Conservation (phyloP, 805 yeast species). For the Candida coleopterorum region DNA sequence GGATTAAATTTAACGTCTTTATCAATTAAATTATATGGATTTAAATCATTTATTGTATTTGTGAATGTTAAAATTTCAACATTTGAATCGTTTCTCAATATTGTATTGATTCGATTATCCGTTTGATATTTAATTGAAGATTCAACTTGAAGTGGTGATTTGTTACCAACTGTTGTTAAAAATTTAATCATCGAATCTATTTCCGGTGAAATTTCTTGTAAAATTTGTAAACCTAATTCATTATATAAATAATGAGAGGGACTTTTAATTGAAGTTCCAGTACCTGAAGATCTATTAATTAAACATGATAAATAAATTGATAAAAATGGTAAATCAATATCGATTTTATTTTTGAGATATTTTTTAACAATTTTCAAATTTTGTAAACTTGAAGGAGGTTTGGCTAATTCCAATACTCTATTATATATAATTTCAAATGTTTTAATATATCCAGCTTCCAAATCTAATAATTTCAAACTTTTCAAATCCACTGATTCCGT, state of each 20-base stretch:
- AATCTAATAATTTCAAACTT: slow-evolving; percentile 18
- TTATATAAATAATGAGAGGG: slow-evolving; percentile 27
- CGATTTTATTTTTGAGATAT: slow-evolving; percentile 16
- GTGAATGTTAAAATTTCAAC: neutral
- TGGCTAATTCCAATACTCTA: slow-evolving; percentile 24
- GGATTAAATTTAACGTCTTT: slow-evolving; percentile 2
- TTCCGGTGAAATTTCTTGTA: slow-evolving; percentile 33
- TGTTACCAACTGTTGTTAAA: slow-evolving; percentile 5
- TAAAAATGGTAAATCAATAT: slow-evolving; percentile 30
- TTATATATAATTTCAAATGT: slow-evolving; percentile 24
- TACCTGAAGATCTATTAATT: slow-evolving; percentile 15
- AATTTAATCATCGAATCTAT: slow-evolving; percentile 16
- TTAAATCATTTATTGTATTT: slow-evolving; percentile 11
- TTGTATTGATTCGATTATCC: slow-evolving; percentile 13
- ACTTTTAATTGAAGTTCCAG: slow-evolving; percentile 16
- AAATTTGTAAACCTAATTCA: slow-evolving; percentile 25
- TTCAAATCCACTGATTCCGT: slow-evolving; percentile 15
- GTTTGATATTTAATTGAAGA: slow-evolving; percentile 11
- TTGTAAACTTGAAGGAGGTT: slow-evolving; percentile 24
- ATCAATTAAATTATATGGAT: slow-evolving; percentile 28
- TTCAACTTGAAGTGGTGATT: slow-evolving; percentile 2
- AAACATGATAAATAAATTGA: slow-evolving; percentile 20
- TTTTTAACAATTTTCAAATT: slow-evolving; percentile 13
- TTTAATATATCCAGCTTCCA: slow-evolving; percentile 23
- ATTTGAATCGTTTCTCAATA: slow-evolving; percentile 2